Conservation (phyloP, 441 rosid genomes). For the Rhodomyrtus psidioides region DNA sequence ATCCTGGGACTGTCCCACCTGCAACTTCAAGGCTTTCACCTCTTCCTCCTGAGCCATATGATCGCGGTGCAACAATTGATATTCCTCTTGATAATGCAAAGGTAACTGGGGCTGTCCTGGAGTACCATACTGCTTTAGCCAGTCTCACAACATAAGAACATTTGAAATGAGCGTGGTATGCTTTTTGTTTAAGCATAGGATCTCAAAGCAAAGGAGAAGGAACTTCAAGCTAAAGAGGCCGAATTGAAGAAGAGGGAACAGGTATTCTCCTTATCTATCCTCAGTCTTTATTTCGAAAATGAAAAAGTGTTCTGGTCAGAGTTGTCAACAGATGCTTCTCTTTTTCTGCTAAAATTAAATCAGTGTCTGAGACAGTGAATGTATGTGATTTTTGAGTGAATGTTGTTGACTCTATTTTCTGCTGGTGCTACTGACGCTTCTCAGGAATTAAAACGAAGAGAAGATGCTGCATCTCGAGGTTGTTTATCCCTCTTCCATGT, state of each 20-base stretch:
- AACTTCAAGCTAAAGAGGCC: constrained; percentile 91
- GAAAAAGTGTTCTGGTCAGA: neutral
- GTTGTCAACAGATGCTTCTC: neutral
- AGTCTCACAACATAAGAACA: neutral
- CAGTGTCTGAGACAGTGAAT: neutral
- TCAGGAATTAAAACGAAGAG: constrained; percentile 83
- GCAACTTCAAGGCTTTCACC: constrained; percentile 81
- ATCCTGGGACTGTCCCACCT: constrained; percentile 62
- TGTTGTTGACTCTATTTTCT: neutral
- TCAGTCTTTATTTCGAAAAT: neutral
- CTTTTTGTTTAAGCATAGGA: constrained; percentile 38
- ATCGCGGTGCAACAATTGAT: constrained; percentile 79
- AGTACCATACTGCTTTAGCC: neutral
- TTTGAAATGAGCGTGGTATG: neutral
- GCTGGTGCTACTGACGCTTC: constrained; percentile 3
- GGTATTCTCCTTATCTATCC: constrained; percentile 31
- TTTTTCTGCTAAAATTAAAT: neutral
- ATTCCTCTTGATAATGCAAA: constrained; percentile 75
- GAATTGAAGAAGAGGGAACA: constrained; percentile 76
- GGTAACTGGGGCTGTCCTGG: constrained; percentile 25
- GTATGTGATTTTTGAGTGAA: neutral
- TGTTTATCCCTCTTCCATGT: neutral
- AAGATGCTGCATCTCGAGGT: constrained; percentile 81
- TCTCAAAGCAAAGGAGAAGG: constrained; percentile 78
- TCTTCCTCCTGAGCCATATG: constrained; percentile 96